Conservation (phyloP, 2,329 filamentous ascomycete species). For the Ceratocystis alfenasii region DNA sequence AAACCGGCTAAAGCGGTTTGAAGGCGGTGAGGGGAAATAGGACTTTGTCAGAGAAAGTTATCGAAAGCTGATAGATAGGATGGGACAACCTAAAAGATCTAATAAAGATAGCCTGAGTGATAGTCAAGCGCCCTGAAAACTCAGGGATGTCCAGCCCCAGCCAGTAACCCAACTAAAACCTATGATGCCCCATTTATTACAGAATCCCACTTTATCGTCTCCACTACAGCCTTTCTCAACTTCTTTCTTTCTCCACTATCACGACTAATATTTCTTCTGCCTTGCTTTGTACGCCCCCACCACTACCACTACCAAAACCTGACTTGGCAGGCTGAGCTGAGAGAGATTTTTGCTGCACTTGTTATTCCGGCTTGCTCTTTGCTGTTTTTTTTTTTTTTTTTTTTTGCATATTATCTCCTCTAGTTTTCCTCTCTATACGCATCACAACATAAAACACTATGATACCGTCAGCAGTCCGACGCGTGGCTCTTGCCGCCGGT, state of each 20-base stretch:
- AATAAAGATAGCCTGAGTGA: background rate
- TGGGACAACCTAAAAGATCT: too few species aligned
- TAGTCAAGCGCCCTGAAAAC: background rate
- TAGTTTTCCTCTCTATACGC: constrained; percentile 18
- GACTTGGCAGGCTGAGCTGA: constrained; percentile 4
- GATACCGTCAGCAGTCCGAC: constrained; percentile 46
- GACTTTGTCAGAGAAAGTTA: too few species aligned
- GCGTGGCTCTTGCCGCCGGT: constrained; percentile 33
- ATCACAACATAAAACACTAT: constrained; percentile 29
- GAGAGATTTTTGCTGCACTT: constrained; percentile 21
- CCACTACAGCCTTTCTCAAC: constrained; percentile 12
- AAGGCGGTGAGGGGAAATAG: constrained; percentile 1
- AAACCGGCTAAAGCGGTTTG: background rate
- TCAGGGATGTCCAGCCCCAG: too few species aligned
- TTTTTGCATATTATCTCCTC: constrained; percentile 14
- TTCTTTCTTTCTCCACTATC: constrained; percentile 22
- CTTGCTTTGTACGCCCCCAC: constrained; percentile 10
- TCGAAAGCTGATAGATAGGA: too few species aligned
- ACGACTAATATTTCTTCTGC: constrained; percentile 14
- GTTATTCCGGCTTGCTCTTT: background rate
- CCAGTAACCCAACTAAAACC: too few species aligned
- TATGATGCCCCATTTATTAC: background rate
- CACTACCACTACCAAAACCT: background rate
- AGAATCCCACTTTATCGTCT: background rate
- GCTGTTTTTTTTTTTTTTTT: background rate